Evolutionary conservation across 2,329 filamentous ascomycete genomes (phyloP), one percentile per base, ranked within the genome.

Genomic region (Neoascochyta sp.): DNA sequence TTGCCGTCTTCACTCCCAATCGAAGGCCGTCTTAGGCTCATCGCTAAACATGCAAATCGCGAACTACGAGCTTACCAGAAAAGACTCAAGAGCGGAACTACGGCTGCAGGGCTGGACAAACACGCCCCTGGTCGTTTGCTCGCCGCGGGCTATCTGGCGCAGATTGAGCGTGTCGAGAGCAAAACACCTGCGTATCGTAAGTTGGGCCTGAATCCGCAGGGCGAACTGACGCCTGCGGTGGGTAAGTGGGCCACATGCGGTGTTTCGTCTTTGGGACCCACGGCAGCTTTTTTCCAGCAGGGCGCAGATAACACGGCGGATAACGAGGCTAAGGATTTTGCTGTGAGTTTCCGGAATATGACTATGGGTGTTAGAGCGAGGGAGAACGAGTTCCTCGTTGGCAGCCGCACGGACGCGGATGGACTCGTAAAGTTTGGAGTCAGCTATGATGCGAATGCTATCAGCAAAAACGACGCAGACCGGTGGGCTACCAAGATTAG

Each of bases 1-100:
- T 39, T 70, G 0, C 32, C 57, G 3, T 55, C 57, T 0, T 22
- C 37, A 3, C 45, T 70, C 0, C 46, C 54, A 0, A 36, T 69
- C 0, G 58, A 63, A 19, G 47, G 50, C 4, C 53, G 68, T 1
- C 59, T 72, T 35, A 50, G 40, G 16, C 44, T 71, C 1, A 47
- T 67, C 2, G 62, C 63, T 0, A 46, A 51, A 15, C 56, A 58
- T 12, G 68, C 68, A 4, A 66, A 71, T 34, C 50, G 63, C 1
- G 65, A 69, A 33, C 39, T 72, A 8, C 33, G 55, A 0, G 42
- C 57, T 12, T 71, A 70, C 40, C 69, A 71, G 45, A 71, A 71
- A 43, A 57, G 66, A 1, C 27, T 53, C 3, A 52, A 50, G 9
- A 23, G 24, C 1, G 35, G 26, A 3, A 30, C 14, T 18, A 22